Evolutionary conservation across 495 filamentous ascomycete species (phyloP).

Genomic region (Neurospora sp.): DNA sequence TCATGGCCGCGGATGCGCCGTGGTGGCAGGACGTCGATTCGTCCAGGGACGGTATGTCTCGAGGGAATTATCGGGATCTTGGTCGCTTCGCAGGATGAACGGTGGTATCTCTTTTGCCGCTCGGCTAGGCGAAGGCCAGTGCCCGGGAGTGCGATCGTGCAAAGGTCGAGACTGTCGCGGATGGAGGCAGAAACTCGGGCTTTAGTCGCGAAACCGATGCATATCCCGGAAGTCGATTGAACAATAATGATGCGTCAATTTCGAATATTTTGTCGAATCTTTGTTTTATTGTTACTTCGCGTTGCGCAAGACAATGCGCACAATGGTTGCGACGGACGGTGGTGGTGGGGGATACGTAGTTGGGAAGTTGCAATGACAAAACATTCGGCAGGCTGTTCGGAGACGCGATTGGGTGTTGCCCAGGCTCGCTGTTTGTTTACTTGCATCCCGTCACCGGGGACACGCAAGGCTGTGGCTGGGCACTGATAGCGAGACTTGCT

Average conservation of each 20-base stretch:
- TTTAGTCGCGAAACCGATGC: not conserved
- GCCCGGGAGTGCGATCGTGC: not conserved
- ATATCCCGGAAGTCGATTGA: not conserved
- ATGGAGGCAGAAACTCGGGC: not conserved
- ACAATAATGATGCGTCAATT: not conserved
- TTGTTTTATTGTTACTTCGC: not conserved
- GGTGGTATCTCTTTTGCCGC: not conserved
- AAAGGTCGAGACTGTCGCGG: not conserved
- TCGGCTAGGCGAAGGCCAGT: not conserved
- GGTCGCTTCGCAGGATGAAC: not conserved
- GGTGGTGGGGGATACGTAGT: not conserved
- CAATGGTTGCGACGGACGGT: not conserved
- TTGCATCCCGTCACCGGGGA: not conserved
- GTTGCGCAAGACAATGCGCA: not conserved
- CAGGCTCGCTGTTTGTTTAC: not conserved
- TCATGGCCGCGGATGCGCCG: conserved; percentile 12
- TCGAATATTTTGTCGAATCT: not conserved
- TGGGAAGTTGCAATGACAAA: not conserved
- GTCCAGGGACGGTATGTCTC: not conserved
- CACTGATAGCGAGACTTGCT: not conserved
- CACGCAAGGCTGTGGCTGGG: not conserved
- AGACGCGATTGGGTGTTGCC: not conserved
- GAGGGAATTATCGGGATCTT: not conserved
- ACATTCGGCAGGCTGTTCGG: not conserved
- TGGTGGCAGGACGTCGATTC: not conserved